Percentiles rank a stretch among this genome's conserved stretches.
Evolutionary conservation across 495 filamentous ascomycete species (phyloP).

Genomic region (Aspergillus mulundensis): DNA sequence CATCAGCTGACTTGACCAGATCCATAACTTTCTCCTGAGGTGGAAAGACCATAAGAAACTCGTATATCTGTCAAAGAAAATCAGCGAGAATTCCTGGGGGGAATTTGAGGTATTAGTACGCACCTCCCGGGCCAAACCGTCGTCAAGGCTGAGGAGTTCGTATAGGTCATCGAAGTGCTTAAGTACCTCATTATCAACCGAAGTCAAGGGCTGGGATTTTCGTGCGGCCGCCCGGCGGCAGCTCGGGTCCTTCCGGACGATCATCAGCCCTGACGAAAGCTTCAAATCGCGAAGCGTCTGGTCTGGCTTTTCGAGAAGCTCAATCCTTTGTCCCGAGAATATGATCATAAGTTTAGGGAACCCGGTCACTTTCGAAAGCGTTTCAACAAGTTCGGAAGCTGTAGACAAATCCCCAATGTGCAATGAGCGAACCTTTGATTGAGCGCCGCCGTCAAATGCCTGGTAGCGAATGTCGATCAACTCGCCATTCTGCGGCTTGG

Average conservation of each 20-base stretch:
- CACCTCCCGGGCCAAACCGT: conserved; percentile 66
- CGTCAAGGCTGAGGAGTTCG: conserved; percentile 71
- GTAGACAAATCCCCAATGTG: conserved; percentile 68
- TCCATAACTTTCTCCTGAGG: conserved; percentile 58
- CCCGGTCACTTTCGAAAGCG: conserved; percentile 60
- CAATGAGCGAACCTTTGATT: conserved; percentile 53
- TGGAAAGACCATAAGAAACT: conserved; percentile 70
- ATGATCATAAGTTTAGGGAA: conserved; percentile 63
- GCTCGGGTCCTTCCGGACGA: conserved; percentile 46
- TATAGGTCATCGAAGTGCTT: conserved; percentile 85
- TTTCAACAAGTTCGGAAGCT: conserved; percentile 59
- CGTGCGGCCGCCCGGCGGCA: conserved; percentile 27
- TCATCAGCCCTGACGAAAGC: conserved; percentile 57
- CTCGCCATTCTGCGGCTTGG: conserved; percentile 50
- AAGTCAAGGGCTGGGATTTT: conserved; percentile 36
- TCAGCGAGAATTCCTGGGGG: not conserved
- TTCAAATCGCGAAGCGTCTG: conserved; percentile 38
- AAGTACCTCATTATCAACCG: conserved; percentile 70
- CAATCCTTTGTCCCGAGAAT: conserved; percentile 44
- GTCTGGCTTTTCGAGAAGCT: conserved; percentile 39
- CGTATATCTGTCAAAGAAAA: conserved; percentile 54
- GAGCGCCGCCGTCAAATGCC: conserved; percentile 56
- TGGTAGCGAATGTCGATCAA: conserved; percentile 68
- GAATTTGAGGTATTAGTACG: conserved; percentile 3
- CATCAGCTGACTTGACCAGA: conserved; percentile 52